Percentiles rank a stretch among this genome's conserved stretches.
phyloP scores from a whole-genome alignment of 176 grass and related monocot species.

The Oryza coarctata region DNA sequence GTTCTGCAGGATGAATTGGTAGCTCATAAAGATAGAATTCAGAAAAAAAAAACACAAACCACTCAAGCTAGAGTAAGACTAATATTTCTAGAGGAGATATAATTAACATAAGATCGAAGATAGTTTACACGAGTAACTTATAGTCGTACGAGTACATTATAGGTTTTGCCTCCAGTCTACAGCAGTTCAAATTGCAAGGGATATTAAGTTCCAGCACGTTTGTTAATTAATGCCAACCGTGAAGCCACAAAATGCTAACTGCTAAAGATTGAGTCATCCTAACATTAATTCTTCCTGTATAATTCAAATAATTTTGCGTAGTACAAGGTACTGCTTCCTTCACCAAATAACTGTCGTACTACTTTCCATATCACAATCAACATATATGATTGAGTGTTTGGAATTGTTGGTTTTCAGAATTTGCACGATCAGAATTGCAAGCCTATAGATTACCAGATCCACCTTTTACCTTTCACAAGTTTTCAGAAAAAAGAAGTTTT shows the following conservation, averaged over 20 bases:
- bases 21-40: not conserved
- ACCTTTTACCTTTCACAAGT: not conserved
- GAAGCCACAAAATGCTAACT: not conserved
- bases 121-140: not conserved
- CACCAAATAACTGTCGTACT: conserved; percentile 2
- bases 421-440: not conserved
- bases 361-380: not conserved
- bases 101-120: not conserved
- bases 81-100: not conserved
- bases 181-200: conserved; percentile 11
- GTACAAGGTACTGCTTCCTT: conserved; percentile 19
- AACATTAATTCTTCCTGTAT: conserved; percentile 21
- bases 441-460: not conserved
- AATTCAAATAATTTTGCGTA: not conserved
- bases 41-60: conserved; percentile 4
- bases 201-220: conserved; percentile 21
- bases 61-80: not conserved
- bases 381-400: not conserved
- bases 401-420: not conserved
- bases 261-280: conserved; percentile 12
- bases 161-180: not conserved
- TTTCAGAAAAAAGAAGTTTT: not conserved
- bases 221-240: conserved; percentile 11
- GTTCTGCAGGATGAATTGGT: not conserved
- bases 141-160: not conserved